These are phyloP conservation scores for Diutina rugosa DNA, from an alignment of 1,139 yeast genomes.

Conservation along the genomic window DNA sequence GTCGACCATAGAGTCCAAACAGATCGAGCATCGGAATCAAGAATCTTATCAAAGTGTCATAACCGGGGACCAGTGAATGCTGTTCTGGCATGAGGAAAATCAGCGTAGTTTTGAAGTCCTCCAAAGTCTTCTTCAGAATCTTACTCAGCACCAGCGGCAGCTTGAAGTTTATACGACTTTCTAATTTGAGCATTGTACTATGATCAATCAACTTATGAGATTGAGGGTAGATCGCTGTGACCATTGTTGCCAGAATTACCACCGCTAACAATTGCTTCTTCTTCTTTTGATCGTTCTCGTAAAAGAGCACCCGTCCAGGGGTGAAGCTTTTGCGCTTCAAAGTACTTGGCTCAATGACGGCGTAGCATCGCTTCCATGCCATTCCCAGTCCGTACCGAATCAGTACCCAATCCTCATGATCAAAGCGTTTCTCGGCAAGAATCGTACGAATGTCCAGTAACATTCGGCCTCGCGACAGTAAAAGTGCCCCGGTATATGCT, in stretches of 20 bases:
- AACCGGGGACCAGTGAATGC: conserved; percentile 89
- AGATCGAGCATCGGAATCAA: conserved; percentile 78
- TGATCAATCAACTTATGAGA: conserved; percentile 68
- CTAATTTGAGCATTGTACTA: conserved; percentile 79
- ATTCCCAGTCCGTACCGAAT: conserved; percentile 92
- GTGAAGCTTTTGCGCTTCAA: conserved; percentile 28
- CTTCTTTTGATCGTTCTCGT: conserved; percentile 46
- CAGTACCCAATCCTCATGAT: conserved; percentile 89
- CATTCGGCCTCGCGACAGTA: conserved; percentile 78
- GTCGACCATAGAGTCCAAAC: conserved; percentile 84
- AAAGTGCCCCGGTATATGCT: conserved; percentile 89
- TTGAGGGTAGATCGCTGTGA: conserved; percentile 92
- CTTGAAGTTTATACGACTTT: conserved; percentile 61
- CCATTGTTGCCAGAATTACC: conserved; percentile 54
- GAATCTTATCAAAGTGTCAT: conserved; percentile 83
- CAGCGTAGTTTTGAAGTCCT: conserved; percentile 58
- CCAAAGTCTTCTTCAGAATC: conserved; percentile 23
- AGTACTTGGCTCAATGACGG: conserved; percentile 70
- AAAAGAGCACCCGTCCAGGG: conserved; percentile 50
- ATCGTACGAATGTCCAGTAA: conserved; percentile 79
- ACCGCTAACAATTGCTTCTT: conserved; percentile 76
- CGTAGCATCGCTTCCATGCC: conserved; percentile 95
- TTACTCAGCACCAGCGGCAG: conserved; percentile 18
- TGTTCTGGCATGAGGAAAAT: conserved; percentile 91
- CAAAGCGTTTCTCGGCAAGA: conserved; percentile 71